phyloP scores from a whole-genome alignment of 2,329 filamentous ascomycete genomes.

The Nemania sp. region DNA sequence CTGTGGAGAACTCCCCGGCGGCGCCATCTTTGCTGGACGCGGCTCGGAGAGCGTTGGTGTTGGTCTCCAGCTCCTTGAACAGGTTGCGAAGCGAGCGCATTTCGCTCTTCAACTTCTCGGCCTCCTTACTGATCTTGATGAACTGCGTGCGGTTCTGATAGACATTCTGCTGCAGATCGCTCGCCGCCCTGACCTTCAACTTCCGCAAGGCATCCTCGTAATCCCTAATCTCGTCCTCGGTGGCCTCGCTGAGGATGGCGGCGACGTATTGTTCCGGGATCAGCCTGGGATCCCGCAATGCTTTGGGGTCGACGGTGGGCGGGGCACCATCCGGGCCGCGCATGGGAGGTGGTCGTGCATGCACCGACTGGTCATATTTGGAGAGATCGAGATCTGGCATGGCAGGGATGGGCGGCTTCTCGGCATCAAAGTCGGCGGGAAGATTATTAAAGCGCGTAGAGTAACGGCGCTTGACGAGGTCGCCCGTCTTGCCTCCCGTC shows the following conservation, averaged over 20 bases:
- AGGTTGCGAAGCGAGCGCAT: constrained; percentile 89
- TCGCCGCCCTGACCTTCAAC: constrained; percentile 76
- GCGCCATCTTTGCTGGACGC: constrained; percentile 59
- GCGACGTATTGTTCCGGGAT: constrained; percentile 79
- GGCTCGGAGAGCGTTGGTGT: constrained; percentile 68
- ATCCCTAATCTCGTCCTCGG: constrained; percentile 82
- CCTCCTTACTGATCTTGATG: constrained; percentile 99
- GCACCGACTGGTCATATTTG: constrained; percentile 58
- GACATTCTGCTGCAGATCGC: constrained; percentile 90
- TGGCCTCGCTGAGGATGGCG: constrained; percentile 77
- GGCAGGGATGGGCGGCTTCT: constrained; percentile 73
- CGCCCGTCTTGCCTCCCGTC: constrained; percentile 67
- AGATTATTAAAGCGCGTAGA: constrained; percentile 87
- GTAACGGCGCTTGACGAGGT: constrained; percentile 92
- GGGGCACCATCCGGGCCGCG: constrained; percentile 55
- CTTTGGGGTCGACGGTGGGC: constrained; percentile 74
- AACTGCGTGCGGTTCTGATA: constrained; percentile 98
- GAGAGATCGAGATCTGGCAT: constrained; percentile 57
- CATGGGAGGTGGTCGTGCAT: constrained; percentile 57
- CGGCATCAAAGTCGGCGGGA: constrained; percentile 69
- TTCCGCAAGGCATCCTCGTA: constrained; percentile 78
- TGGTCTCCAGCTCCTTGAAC: constrained; percentile 88
- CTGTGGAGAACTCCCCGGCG: constrained; percentile 56
- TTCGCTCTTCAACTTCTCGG: constrained; percentile 94
- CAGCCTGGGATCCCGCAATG: constrained; percentile 78